phyloP scores from a whole-genome alignment of 2,329 filamentous ascomycete genomes.

The Diaporthe sp. region DNA sequence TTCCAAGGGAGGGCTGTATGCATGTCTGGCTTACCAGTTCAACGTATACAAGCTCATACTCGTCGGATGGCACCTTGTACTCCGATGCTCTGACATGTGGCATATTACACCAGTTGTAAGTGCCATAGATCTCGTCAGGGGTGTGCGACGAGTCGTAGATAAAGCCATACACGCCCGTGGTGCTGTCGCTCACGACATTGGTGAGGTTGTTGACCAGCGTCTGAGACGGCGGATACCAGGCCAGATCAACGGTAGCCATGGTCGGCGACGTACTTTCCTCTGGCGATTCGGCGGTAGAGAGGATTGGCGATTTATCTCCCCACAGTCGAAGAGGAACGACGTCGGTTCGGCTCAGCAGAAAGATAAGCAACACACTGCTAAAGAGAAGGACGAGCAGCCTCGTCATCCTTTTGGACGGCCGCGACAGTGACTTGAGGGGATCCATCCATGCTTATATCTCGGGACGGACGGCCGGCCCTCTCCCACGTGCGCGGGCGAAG shows the following conservation, averaged over 20 bases:
- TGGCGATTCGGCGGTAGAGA: background rate
- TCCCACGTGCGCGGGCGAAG: slow-evolving; percentile 36
- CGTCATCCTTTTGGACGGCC: slow-evolving; percentile 26
- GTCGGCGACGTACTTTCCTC: background rate
- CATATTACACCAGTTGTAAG: slow-evolving; percentile 91
- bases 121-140: slow-evolving; percentile 68
- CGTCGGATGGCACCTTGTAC: slow-evolving; percentile 67
- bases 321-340: slow-evolving; percentile 1
- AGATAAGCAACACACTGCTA: slow-evolving; percentile 18
- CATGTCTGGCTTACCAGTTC: slow-evolving; percentile 70
- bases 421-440: slow-evolving; percentile 29
- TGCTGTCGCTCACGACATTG: slow-evolving; percentile 38
- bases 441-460: slow-evolving; percentile 36
- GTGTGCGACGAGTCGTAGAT: slow-evolving; percentile 76
- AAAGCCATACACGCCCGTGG: slow-evolving; percentile 77
- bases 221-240: slow-evolving; percentile 46
- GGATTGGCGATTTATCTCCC: slow-evolving; percentile 3
- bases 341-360: slow-evolving; percentile 9
- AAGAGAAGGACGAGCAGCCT: slow-evolving; percentile 29
- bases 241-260: slow-evolving; percentile 40
- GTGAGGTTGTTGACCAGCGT: slow-evolving; percentile 49
- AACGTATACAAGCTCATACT: slow-evolving; percentile 79
- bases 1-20: no score
- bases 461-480: slow-evolving; percentile 5
- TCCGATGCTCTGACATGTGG: slow-evolving; percentile 79